Evolutionary conservation across 805 yeast genomes (phyloP).

Genomic region (Schizosaccharomyces pombe): DNA sequence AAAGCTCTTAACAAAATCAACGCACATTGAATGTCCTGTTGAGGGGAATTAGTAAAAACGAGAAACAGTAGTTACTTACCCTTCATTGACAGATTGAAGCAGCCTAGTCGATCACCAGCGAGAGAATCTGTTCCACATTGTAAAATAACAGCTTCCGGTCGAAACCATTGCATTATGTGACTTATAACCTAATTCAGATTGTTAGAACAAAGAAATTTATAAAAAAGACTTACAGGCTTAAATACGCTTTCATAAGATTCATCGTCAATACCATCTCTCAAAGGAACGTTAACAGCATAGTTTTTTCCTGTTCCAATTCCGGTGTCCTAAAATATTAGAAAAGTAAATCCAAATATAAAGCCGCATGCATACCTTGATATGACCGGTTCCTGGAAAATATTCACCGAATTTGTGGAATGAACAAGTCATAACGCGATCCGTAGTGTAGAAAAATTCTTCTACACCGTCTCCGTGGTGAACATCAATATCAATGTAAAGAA

Average conservation of each 20-base stretch:
- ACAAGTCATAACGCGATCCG: conserved; percentile 90
- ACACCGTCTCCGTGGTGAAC: conserved; percentile 97
- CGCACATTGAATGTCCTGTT: conserved; percentile 75
- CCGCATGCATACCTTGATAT: conserved; percentile 27
- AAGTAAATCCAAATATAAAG: not conserved
- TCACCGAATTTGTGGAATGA: conserved; percentile 91
- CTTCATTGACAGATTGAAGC: conserved; percentile 72
- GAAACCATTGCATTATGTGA: conserved; percentile 74
- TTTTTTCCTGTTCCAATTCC: conserved; percentile 80
- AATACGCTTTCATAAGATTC: conserved; percentile 65
- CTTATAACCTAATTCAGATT: conserved; percentile 24
- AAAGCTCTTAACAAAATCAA: conserved; percentile 64
- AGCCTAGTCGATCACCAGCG: conserved; percentile 80
- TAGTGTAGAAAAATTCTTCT: conserved; percentile 84
- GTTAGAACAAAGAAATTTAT: not conserved
- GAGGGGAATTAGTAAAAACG: not conserved
- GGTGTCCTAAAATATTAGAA: conserved; percentile 22
- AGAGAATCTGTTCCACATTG: conserved; percentile 96
- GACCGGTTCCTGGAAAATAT: conserved; percentile 94
- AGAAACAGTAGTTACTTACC: conserved; percentile 29
- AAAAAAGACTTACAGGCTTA: conserved; percentile 16
- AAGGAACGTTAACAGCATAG: conserved; percentile 73
- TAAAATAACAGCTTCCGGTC: conserved; percentile 84
- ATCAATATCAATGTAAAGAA: conserved; percentile 80
- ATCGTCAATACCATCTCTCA: conserved; percentile 89